phyloP scores from a whole-genome alignment of 208 protist species.

The Leishmania major region DNA sequence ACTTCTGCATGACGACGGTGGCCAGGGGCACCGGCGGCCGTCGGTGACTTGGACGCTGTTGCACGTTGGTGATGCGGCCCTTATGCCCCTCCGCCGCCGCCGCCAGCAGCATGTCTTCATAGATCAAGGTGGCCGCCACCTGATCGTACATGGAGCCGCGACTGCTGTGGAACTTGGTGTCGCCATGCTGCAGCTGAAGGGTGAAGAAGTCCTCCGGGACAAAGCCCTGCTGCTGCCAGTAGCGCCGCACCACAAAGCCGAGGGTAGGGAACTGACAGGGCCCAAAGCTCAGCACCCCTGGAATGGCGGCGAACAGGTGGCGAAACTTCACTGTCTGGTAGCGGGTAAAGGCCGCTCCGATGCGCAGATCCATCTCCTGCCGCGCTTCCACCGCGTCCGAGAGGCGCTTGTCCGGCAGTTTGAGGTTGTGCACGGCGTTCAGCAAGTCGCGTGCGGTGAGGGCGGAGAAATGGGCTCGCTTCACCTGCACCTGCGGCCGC shows the following conservation, averaged over 20 bases:
- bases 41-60: constrained; percentile 69
- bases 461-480: constrained; percentile 93
- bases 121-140: constrained; percentile 70
- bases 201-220: constrained; percentile 84
- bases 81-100: constrained; percentile 45
- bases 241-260: constrained; percentile 90
- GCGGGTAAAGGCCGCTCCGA: constrained; percentile 96
- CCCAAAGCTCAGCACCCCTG: constrained; percentile 91
- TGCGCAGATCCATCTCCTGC: constrained; percentile 96
- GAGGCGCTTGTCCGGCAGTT: constrained; percentile 82
- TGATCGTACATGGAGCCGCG: constrained; percentile 80
- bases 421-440: constrained; percentile 82
- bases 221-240: constrained; percentile 89
- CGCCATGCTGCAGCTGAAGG: constrained; percentile 56
- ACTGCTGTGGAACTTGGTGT: constrained; percentile 55
- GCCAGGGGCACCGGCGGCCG: constrained; percentile 94
- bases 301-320: constrained; percentile 69
- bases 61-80: constrained; percentile 63
- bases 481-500: constrained; percentile 54
- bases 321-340: constrained; percentile 90
- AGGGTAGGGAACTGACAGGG: constrained; percentile 97
- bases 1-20: constrained; percentile 98
- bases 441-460: constrained; percentile 88
- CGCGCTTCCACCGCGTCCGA: constrained; percentile 95
- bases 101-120: constrained; percentile 62